Percentiles rank a stretch among this genome's conserved stretches.
phyloP scores from a whole-genome alignment of 345 rosid genomes.

The Camelina neglecta region DNA sequence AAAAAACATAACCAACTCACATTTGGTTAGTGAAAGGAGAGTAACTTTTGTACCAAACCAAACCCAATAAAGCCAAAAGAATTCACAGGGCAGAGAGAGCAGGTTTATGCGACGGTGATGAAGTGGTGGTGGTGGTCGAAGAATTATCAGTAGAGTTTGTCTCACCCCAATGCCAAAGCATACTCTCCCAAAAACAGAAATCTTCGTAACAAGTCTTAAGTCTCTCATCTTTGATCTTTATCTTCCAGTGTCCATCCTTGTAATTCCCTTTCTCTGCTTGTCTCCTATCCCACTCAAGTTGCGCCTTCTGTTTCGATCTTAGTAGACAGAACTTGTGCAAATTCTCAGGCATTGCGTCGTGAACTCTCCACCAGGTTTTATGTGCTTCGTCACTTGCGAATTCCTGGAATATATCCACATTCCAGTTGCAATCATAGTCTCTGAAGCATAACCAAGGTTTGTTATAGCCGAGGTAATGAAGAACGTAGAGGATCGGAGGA shows the following conservation, averaged over 20 bases:
- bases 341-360: slow-evolving; percentile 76
- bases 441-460: slow-evolving; percentile 93
- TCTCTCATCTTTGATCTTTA: slow-evolving; percentile 70
- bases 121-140: slow-evolving; percentile 43
- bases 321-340: slow-evolving; percentile 76
- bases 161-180: slow-evolving; percentile 94
- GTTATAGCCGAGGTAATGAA: slow-evolving; percentile 74
- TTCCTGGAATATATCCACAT: slow-evolving; percentile 75
- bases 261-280: slow-evolving; percentile 81
- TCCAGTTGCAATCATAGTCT: slow-evolving; percentile 98
- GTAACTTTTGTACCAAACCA: slow-evolving; percentile 1
- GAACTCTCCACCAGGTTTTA: slow-evolving; percentile 85
- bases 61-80: neutral
- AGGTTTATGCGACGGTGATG: slow-evolving; percentile 34
- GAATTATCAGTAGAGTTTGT: slow-evolving; percentile 70
- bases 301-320: slow-evolving; percentile 83
- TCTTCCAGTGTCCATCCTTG: slow-evolving; percentile 85
- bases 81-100: slow-evolving; percentile 49
- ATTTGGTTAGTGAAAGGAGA: neutral
- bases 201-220: slow-evolving; percentile 69
- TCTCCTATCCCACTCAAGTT: slow-evolving; percentile 85
- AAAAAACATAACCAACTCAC: neutral
- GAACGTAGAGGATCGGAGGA: slow-evolving; percentile 82
- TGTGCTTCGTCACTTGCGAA: slow-evolving; percentile 86
- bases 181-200: slow-evolving; percentile 87